A percentile compares a stretch with the other conserved stretches of the same genome.
Evolutionary conservation across 306 rosid species (phyloP).

Genomic region (Malus fusca): DNA sequence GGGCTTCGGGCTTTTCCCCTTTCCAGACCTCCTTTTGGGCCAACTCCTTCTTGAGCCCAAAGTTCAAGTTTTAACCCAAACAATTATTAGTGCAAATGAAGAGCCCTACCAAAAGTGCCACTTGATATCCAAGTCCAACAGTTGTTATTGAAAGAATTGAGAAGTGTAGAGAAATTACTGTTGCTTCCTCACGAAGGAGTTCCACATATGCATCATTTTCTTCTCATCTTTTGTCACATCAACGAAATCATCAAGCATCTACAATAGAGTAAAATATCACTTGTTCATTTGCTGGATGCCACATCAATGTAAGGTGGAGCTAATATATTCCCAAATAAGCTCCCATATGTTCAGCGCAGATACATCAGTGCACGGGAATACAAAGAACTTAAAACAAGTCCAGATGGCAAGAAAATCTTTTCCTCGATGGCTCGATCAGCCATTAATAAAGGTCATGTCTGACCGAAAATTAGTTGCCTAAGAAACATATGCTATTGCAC

Average conservation of each 20-base stretch:
- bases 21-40: no score
- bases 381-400: background rate
- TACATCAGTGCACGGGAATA: background rate
- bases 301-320: background rate
- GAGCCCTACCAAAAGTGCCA: background rate
- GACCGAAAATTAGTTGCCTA: slow-evolving; percentile 11
- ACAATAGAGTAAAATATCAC: slow-evolving; percentile 7
- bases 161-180: slow-evolving; percentile 29
- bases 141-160: background rate
- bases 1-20: no score
- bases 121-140: background rate
- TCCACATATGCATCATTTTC: slow-evolving; percentile 71
- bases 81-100: background rate
- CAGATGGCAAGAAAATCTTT: background rate
- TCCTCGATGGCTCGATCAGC: background rate
- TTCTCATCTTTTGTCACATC: slow-evolving; percentile 49
- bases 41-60: no score
- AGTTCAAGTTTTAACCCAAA: no score
- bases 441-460: background rate
- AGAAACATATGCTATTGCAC: background rate
- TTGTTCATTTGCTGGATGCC: background rate
- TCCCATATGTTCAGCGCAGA: background rate
- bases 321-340: background rate
- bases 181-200: slow-evolving; percentile 61
- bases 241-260: slow-evolving; percentile 70